phyloP scores from a whole-genome alignment of 768 basidiomycete species.

The Boletus tomentosulus region DNA sequence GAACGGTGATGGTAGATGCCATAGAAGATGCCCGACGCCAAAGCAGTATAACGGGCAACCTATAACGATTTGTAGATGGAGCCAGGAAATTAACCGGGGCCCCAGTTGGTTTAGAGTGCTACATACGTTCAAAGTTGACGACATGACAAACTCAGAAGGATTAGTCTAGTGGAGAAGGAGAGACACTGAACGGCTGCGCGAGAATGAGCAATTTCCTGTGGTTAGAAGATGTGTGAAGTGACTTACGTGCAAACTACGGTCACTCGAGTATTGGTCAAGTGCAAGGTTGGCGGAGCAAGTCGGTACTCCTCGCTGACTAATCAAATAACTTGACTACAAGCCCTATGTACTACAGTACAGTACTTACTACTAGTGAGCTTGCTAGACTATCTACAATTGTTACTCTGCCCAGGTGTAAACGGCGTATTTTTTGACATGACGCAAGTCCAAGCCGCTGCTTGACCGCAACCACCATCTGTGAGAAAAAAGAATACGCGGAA shows the following conservation, averaged over 20 bases:
- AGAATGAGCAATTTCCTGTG: slow-evolving; percentile 1
- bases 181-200: slow-evolving; percentile 6
- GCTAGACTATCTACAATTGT: background rate
- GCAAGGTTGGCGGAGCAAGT: slow-evolving; percentile 23
- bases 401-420: background rate
- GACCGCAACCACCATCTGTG: slow-evolving; percentile 5
- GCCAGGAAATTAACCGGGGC: slow-evolving; percentile 1
- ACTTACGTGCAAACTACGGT: slow-evolving; percentile 12
- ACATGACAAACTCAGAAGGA: slow-evolving; percentile 43
- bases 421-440: background rate
- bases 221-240: background rate
- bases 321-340: background rate
- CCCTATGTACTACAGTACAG: no score
- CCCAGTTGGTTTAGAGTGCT: background rate
- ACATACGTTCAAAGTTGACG: slow-evolving; percentile 73
- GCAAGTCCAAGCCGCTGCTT: background rate
- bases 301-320: slow-evolving; percentile 32
- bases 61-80: slow-evolving; percentile 28
- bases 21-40: slow-evolving; percentile 82
- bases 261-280: slow-evolving; percentile 14
- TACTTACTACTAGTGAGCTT: no score
- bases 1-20: slow-evolving; percentile 91
- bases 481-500: slow-evolving; percentile 9
- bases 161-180: slow-evolving; percentile 12
- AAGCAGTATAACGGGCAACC: slow-evolving; percentile 94